A percentile compares a stretch with the other conserved stretches of the same genome.
Conservation (phyloP, 805 yeast genomes). For the Middelhovenomyces tepae region DNA sequence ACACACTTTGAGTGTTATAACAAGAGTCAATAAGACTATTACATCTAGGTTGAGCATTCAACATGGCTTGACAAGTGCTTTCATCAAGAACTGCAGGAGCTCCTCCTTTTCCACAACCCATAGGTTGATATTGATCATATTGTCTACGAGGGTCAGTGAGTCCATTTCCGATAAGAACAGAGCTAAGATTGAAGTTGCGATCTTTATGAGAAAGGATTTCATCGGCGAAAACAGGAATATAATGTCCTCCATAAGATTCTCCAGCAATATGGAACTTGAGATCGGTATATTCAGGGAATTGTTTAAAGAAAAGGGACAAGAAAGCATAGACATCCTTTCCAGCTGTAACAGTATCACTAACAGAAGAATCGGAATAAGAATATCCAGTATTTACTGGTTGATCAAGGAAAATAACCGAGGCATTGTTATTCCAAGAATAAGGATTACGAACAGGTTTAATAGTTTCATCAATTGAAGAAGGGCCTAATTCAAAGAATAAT, state of each 20-base stretch:
- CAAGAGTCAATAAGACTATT: conserved; percentile 65
- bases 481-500: conserved; percentile 70
- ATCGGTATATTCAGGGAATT: conserved; percentile 46
- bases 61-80: conserved; percentile 69
- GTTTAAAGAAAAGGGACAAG: conserved; percentile 61
- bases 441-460: conserved; percentile 58
- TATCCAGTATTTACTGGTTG: conserved; percentile 79
- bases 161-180: conserved; percentile 89
- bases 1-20: conserved; percentile 61
- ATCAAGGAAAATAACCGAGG: conserved; percentile 71
- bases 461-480: conserved; percentile 47
- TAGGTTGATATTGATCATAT: conserved; percentile 75
- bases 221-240: conserved; percentile 72
- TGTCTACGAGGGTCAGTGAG: conserved; percentile 81
- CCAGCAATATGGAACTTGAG: conserved; percentile 68
- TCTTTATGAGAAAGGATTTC: conserved; percentile 59
- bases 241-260: conserved; percentile 79
- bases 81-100: conserved; percentile 66
- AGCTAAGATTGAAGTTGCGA: conserved; percentile 58
- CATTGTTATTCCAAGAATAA: conserved; percentile 70
- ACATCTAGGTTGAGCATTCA: conserved; percentile 66
- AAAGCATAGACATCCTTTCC: conserved; percentile 70
- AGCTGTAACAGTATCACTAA: conserved; percentile 64
- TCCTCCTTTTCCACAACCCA: conserved; percentile 93
- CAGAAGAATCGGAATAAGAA: conserved; percentile 50